Evolutionary conservation across 75 land plant genomes (phyloP).

Genomic region (Pinus tabuliformis): DNA sequence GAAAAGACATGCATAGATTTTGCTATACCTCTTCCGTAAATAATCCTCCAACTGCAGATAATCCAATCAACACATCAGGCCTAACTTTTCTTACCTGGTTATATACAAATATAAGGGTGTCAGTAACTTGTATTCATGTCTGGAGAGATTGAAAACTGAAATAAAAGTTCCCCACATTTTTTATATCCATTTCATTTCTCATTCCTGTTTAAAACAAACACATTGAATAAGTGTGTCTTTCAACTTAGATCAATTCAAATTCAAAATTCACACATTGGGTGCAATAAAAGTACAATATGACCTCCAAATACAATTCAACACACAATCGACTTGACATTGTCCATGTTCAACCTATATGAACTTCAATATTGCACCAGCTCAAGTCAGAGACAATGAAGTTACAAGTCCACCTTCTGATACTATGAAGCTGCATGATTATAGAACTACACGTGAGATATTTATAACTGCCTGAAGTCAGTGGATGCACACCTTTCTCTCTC

Average conservation of each 20-base stretch:
- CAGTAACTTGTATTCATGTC: background rate
- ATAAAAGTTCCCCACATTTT: background rate
- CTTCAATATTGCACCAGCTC: background rate
- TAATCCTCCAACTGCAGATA: constrained; percentile 96
- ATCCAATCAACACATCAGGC: constrained; percentile 95
- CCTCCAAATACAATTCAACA: background rate
- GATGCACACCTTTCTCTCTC: background rate
- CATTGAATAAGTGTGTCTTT: background rate
- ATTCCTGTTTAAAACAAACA: background rate
- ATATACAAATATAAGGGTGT: constrained; percentile 3
- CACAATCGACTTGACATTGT: background rate
- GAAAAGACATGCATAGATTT: background rate
- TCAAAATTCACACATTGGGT: background rate
- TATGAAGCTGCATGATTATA: background rate
- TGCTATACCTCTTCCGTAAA: constrained; percentile 81
- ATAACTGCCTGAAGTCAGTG: background rate
- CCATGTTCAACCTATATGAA: background rate
- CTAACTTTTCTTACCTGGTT: constrained; percentile 80
- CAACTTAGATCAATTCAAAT: background rate
- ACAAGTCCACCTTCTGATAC: background rate
- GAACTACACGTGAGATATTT: background rate
- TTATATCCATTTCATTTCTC: background rate
- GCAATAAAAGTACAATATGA: background rate
- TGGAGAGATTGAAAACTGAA: background rate
- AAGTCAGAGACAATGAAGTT: background rate